Percentiles rank a stretch among this genome's conserved stretches.
These are phyloP conservation scores for Zygotorulaspora florentina DNA, from an alignment of 805 yeast genomes.

Conservation along the genomic window DNA sequence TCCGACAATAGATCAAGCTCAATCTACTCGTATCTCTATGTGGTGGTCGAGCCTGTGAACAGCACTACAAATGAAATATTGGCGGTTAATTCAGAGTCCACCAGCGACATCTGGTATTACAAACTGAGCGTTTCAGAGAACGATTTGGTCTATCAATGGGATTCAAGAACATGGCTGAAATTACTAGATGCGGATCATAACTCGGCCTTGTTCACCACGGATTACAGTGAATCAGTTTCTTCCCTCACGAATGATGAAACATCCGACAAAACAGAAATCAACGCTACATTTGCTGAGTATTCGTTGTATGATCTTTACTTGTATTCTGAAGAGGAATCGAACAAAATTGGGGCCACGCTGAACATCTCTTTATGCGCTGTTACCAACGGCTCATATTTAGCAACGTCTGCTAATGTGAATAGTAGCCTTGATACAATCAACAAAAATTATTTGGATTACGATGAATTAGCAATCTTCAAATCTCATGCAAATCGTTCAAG, in stretches of 20 bases:
- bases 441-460: constrained; percentile 11
- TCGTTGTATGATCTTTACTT: constrained; percentile 41
- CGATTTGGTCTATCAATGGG: constrained; percentile 68
- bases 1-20: constrained; percentile 13
- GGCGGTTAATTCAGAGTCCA: neutral
- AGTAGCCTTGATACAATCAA: constrained; percentile 1
- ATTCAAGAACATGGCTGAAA: constrained; percentile 48
- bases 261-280: constrained; percentile 13
- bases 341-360: constrained; percentile 37
- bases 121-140: constrained; percentile 62
- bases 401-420: constrained; percentile 26
- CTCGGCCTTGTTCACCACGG: constrained; percentile 63
- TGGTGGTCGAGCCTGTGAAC: constrained; percentile 26
- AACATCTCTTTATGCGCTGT: constrained; percentile 71
- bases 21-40: constrained; percentile 24
- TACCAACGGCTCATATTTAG: constrained; percentile 44
- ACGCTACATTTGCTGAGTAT: constrained; percentile 24
- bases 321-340: constrained; percentile 40
- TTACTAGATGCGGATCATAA: constrained; percentile 68
- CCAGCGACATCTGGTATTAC: constrained; percentile 47
- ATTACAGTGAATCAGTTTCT: constrained; percentile 16
- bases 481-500: constrained; percentile 44
- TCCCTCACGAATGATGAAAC: constrained; percentile 36
- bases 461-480: constrained; percentile 20
- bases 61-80: constrained; percentile 18